Conservation (phyloP, 495 filamentous ascomycete species). For the Talaromyces thailandensis region DNA sequence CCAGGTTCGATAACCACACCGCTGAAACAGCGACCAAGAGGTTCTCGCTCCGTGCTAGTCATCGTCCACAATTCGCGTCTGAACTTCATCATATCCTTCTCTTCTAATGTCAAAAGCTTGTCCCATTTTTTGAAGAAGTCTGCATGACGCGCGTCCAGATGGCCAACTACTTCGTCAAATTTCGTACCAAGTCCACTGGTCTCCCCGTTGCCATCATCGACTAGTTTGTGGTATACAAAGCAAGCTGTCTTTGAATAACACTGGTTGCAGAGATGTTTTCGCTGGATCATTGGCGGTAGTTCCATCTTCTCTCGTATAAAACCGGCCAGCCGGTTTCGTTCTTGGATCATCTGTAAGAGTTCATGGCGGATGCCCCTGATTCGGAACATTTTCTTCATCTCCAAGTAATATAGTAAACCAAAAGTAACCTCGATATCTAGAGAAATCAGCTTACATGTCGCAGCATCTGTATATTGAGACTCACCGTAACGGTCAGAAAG, state of each 20-base stretch:
- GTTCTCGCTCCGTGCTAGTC: slow-evolving; percentile 79
- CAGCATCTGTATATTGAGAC: slow-evolving; percentile 9
- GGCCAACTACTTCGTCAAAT: slow-evolving; percentile 65
- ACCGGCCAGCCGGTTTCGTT: slow-evolving; percentile 81
- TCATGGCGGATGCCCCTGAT: slow-evolving; percentile 79
- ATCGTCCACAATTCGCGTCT: slow-evolving; percentile 92
- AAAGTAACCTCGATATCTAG: slow-evolving; percentile 77
- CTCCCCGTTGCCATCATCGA: slow-evolving; percentile 73
- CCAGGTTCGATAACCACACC: slow-evolving; percentile 71
- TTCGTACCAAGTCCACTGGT: slow-evolving; percentile 65
- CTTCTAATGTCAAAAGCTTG: slow-evolving; percentile 83
- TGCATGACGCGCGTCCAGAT: slow-evolving; percentile 62
- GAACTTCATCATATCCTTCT: slow-evolving; percentile 75
- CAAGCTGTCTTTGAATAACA: slow-evolving; percentile 87
- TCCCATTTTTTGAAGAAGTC: slow-evolving; percentile 95
- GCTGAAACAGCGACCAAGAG: slow-evolving; percentile 69
- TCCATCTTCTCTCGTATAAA: slow-evolving; percentile 72
- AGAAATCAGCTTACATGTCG: slow-evolving; percentile 6
- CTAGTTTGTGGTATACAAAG: slow-evolving; percentile 90
- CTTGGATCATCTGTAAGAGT: slow-evolving; percentile 89
- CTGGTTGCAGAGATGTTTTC: slow-evolving; percentile 61
- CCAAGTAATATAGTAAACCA: slow-evolving; percentile 90
- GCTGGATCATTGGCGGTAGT: slow-evolving; percentile 79
- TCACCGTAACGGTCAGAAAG: slow-evolving; percentile 84
- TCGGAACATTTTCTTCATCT: slow-evolving; percentile 73